phyloP scores from a whole-genome alignment of 345 rosid species.

The Limnanthes douglasii region DNA sequence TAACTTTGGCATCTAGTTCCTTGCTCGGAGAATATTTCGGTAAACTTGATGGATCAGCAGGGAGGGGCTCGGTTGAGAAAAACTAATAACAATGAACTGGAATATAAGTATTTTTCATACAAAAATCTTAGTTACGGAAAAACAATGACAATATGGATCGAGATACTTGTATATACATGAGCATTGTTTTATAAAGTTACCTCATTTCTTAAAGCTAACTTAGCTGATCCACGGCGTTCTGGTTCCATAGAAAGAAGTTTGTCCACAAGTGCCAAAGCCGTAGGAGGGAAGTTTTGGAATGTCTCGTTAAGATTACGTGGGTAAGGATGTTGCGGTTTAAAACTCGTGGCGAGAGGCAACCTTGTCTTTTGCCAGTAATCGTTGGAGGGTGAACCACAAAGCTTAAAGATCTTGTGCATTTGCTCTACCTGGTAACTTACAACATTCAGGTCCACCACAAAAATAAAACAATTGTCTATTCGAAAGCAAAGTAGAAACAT shows the following conservation, averaged over 20 bases:
- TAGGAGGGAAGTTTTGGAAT: constrained; percentile 40
- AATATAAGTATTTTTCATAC: too few relatives aligned
- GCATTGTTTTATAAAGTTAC: too few relatives aligned
- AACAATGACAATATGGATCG: too few relatives aligned
- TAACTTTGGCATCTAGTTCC: constrained; percentile 55
- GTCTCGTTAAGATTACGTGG: constrained; percentile 51
- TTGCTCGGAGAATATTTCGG: constrained; percentile 75
- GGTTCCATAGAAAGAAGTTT: constrained; percentile 62
- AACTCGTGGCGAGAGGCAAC: constrained; percentile 37
- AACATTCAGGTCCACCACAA: too few relatives aligned
- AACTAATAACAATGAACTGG: too few relatives aligned
- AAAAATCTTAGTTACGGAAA: too few relatives aligned
- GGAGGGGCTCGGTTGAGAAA: constrained; percentile 44
- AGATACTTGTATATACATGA: too few relatives aligned
- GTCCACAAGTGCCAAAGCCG: constrained; percentile 37
- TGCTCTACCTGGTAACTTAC: constrained; percentile 66
- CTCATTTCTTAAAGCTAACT: constrained; percentile 49
- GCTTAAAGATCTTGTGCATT: constrained; percentile 80
- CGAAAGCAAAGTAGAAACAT: not conserved
- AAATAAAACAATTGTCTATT: not conserved
- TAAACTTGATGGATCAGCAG: constrained; percentile 44
- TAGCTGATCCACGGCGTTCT: constrained; percentile 50
- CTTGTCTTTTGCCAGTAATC: constrained; percentile 74
- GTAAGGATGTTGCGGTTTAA: constrained; percentile 56
- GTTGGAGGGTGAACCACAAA: constrained; percentile 71